Evolutionary conservation across 2,329 filamentous ascomycete genomes (phyloP), one percentile per base, ranked within the genome.

Genomic region (Epicoccum sorghinum): DNA sequence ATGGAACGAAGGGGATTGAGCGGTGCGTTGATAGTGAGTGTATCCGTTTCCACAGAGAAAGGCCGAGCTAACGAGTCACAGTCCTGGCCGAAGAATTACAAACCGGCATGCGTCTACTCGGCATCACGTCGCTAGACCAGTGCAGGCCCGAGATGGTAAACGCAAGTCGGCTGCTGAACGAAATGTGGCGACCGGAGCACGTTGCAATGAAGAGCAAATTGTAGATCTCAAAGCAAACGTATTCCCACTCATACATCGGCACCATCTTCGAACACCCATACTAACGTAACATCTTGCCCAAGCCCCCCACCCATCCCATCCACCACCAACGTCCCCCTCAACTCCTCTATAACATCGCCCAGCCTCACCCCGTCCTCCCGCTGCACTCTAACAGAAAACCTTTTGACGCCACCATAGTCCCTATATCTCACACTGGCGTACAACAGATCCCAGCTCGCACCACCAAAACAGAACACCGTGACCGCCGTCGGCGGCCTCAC

Each of bases 91-190:
- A 89, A 55, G 86, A 89, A 67, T 70, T 89, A 4, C 82, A 86
- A 60, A 87, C 83, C 2, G 85, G 85, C 2, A 89, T 89, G 86
- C 80, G 82, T 24, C 79, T 88, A 68, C 82, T 86, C 52, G 87
- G 87, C 2, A 78, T 89, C 30, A 87, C 84, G 1, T 80, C 83
- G 57, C 72, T 89, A 8, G 79, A 82, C 47, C 79, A 87, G 65
- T 79, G 86, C 4, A 82, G 86, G 59, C 84, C 86, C 0, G 85
- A 86, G 0, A 75, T 87, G 67, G 71, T 89, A 23, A 86, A 88
- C 56, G 61, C 69, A 4, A 65, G 55, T n/a, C 64, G 68, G 5
- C 40, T 73, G 30, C 41, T 73, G 49, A 73, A 73, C 43, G 68
- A 72, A 33, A 73, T 73, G 67, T 73, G 68, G 67, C 58, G 65